Evolutionary conservation across 2,329 filamentous ascomycete genomes (phyloP).

Genomic region (Neopestalotiopsis clavispora): DNA sequence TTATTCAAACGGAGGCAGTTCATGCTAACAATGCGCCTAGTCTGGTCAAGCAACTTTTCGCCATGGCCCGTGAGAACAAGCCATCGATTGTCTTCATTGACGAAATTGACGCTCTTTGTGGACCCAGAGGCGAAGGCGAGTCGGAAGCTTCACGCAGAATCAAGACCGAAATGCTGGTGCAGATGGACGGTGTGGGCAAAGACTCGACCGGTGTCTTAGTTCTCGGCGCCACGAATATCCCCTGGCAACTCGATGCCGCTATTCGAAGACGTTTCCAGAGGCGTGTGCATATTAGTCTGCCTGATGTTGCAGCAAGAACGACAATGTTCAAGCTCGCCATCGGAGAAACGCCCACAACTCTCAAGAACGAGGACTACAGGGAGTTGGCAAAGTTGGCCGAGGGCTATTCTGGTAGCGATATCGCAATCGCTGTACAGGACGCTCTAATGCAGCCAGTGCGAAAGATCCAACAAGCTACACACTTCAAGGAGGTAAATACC

Average conservation of each 20-base stretch:
- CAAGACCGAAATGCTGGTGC: constrained; percentile 97
- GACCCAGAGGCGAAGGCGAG: constrained; percentile 90
- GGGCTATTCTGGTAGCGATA: constrained; percentile 96
- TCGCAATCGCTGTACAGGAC: constrained; percentile 92
- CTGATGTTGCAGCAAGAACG: constrained; percentile 84
- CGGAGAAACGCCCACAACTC: constrained; percentile 87
- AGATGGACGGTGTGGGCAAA: constrained; percentile 98
- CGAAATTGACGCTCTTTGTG: constrained; percentile 95
- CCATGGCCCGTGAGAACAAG: constrained; percentile 97
- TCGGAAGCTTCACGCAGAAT: constrained; percentile 96
- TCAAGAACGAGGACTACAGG: constrained; percentile 78
- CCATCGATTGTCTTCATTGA: constrained; percentile 99
- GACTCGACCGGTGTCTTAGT: constrained; percentile 94
- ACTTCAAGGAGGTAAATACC: constrained; percentile 84
- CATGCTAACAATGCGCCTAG: constrained; percentile 46
- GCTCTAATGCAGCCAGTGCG: constrained; percentile 97
- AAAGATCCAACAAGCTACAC: constrained; percentile 95
- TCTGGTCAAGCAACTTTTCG: constrained; percentile 94
- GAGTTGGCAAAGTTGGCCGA: constrained; percentile 82
- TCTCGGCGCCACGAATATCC: constrained; percentile 95
- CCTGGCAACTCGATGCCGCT: constrained; percentile 96
- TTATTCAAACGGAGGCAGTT: not conserved
- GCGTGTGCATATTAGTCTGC: constrained; percentile 92
- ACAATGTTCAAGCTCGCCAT: constrained; percentile 95
- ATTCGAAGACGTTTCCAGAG: constrained; percentile 96